Evolutionary conservation across 1,284 basidiomycete species (phyloP).

Genomic region (Melampsora larici-populina): DNA sequence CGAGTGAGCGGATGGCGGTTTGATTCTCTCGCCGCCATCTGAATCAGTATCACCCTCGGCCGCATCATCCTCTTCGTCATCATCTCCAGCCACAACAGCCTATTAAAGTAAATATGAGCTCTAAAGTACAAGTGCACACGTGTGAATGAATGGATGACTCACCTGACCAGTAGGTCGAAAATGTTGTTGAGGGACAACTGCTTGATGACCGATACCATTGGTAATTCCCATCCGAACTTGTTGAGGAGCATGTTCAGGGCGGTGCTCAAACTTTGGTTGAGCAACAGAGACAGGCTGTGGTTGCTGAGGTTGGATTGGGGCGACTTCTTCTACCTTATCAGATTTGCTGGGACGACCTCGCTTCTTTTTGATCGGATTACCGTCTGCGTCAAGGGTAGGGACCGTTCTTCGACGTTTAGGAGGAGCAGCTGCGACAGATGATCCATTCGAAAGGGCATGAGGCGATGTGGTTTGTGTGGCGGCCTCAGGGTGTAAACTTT

Average conservation of each 20-base stretch:
- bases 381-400: conserved; percentile 10
- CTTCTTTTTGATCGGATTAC: conserved; percentile 23
- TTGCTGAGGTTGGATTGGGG: neutral
- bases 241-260: neutral
- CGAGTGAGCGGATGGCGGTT: neutral
- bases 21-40: neutral
- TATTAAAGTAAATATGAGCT: neutral
- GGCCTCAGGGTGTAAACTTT: conserved; percentile 17
- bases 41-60: neutral
- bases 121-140: neutral
- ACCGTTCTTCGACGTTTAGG: neutral
- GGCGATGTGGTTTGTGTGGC: neutral
- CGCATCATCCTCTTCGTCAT: conserved; percentile 5
- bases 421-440: neutral
- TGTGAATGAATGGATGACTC: neutral
- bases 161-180: neutral
- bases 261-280: neutral
- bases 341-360: conserved; percentile 30
- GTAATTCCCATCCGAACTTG: neutral
- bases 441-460: neutral
- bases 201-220: neutral
- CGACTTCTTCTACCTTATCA: neutral
- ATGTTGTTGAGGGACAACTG: neutral
- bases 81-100: neutral
- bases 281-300: neutral